Percentiles rank a stretch among this genome's conserved stretches.
These are phyloP conservation scores for Crucihimalaya himalaica DNA, from an alignment of 345 rosid genomes.

Conservation along the genomic window DNA sequence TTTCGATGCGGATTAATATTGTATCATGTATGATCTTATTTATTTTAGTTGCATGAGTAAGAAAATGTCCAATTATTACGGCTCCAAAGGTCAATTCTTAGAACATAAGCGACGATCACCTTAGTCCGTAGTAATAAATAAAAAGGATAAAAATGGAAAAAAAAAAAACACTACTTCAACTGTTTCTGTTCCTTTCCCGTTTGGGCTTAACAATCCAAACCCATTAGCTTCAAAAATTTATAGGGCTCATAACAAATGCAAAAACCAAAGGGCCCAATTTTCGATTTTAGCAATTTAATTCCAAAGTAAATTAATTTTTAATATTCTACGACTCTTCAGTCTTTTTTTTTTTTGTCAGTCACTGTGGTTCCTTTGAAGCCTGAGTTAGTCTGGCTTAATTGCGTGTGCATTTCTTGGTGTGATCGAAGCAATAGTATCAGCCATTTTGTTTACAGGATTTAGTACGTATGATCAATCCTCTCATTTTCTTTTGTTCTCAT, in stretches of 20 bases:
- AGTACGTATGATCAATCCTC: neutral
- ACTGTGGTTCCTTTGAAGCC: neutral
- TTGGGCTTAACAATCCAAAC: neutral
- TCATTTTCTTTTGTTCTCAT: neutral
- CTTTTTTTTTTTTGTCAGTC: too few relatives aligned
- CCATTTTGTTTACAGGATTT: neutral
- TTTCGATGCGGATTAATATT: too few relatives aligned
- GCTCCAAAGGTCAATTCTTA: slow-evolving; percentile 26
- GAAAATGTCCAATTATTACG: slow-evolving; percentile 10
- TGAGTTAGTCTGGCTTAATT: neutral
- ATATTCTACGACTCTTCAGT: neutral
- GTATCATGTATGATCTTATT: too few relatives aligned
- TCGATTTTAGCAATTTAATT: neutral
- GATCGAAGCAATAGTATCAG: neutral
- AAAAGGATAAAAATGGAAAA: neutral
- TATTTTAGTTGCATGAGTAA: neutral
- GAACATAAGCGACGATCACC: slow-evolving; percentile 13
- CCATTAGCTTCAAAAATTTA: neutral
- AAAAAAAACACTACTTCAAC: too few relatives aligned
- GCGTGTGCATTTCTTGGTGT: slow-evolving; percentile 8
- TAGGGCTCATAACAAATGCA: neutral
- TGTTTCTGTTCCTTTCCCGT: too few relatives aligned
- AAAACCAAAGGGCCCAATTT: neutral
- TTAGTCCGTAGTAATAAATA: neutral
- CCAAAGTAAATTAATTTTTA: neutral